Evolutionary conservation across 2,329 filamentous ascomycete genomes (phyloP).

Genomic region (Hyphodiscus sp.): DNA sequence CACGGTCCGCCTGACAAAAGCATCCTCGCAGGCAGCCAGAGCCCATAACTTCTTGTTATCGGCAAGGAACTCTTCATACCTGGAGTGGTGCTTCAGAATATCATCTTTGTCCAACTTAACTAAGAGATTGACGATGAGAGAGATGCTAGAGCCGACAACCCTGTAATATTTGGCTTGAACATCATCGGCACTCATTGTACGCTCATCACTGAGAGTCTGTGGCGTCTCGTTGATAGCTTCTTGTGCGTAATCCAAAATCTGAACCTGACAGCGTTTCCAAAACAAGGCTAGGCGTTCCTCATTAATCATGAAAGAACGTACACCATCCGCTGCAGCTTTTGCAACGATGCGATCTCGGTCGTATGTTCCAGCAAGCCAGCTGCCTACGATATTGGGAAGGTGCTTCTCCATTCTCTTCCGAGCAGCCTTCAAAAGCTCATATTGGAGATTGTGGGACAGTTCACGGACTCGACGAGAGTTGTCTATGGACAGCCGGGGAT

Average conservation of each 20-base stretch:
- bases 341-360: conserved; percentile 76
- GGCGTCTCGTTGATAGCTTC: conserved; percentile 75
- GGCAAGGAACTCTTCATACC: conserved; percentile 61
- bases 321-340: conserved; percentile 69
- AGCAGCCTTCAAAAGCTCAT: conserved; percentile 51
- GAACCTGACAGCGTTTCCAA: conserved; percentile 73
- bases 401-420: conserved; percentile 80
- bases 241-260: conserved; percentile 76
- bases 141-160: conserved; percentile 54
- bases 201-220: conserved; percentile 80
- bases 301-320: conserved; percentile 68
- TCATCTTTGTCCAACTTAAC: conserved; percentile 44
- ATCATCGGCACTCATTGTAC: conserved; percentile 78
- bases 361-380: conserved; percentile 88
- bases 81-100: conserved; percentile 50
- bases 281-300: conserved; percentile 72
- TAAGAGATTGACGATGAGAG: conserved; percentile 48
- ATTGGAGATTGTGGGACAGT: conserved; percentile 70
- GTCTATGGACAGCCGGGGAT: conserved; percentile 85
- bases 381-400: conserved; percentile 69
- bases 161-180: conserved; percentile 78
- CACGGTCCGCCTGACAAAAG: conserved; percentile 43
- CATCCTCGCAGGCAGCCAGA: conserved; percentile 56
- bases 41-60: conserved; percentile 59
- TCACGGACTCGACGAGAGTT: conserved; percentile 83